phyloP scores from a whole-genome alignment of 257 asterid species.

The Lavandula angustifolia region DNA sequence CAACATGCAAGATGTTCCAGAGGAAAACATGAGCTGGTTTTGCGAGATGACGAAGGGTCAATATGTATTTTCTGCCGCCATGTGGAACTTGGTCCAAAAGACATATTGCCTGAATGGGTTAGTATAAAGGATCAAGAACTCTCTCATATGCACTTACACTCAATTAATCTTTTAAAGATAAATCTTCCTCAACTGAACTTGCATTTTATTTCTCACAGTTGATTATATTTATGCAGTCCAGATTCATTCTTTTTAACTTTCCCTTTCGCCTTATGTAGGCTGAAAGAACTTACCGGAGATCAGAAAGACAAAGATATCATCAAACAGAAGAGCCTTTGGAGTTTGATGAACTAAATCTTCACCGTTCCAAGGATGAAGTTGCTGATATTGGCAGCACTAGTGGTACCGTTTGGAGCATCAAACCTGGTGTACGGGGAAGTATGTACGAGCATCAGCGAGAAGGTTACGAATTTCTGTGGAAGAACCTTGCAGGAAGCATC shows the following conservation, averaged over 20 bases:
- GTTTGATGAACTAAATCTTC: slow-evolving; percentile 24
- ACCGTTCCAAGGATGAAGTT: slow-evolving; percentile 16
- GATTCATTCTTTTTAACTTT: slow-evolving; percentile 2
- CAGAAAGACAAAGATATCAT: slow-evolving; percentile 17
- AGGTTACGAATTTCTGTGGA: slow-evolving; percentile 71
- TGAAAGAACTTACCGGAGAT: background rate
- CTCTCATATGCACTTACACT: slow-evolving; percentile 24
- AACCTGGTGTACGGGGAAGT: slow-evolving; percentile 37
- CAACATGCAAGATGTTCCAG: slow-evolving; percentile 27
- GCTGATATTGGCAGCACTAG: background rate
- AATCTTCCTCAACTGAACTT: slow-evolving; percentile 10
- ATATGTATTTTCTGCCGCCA: slow-evolving; percentile 40
- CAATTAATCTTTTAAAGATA: background rate
- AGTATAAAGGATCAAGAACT: slow-evolving; percentile 31
- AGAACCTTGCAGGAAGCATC: slow-evolving; percentile 55
- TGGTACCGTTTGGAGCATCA: slow-evolving; percentile 58
- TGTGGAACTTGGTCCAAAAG: slow-evolving; percentile 40
- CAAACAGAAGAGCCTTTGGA: slow-evolving; percentile 17
- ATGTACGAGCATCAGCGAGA: slow-evolving; percentile 66
- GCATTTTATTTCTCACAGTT: background rate
- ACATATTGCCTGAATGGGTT: slow-evolving; percentile 52
- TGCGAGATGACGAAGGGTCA: slow-evolving; percentile 45
- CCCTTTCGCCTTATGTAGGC: slow-evolving; percentile 32
- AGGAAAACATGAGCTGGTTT: slow-evolving; percentile 47
- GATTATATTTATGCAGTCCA: slow-evolving; percentile 6